phyloP scores from a whole-genome alignment of 1,284 basidiomycete genomes.

The Mycena sp. region DNA sequence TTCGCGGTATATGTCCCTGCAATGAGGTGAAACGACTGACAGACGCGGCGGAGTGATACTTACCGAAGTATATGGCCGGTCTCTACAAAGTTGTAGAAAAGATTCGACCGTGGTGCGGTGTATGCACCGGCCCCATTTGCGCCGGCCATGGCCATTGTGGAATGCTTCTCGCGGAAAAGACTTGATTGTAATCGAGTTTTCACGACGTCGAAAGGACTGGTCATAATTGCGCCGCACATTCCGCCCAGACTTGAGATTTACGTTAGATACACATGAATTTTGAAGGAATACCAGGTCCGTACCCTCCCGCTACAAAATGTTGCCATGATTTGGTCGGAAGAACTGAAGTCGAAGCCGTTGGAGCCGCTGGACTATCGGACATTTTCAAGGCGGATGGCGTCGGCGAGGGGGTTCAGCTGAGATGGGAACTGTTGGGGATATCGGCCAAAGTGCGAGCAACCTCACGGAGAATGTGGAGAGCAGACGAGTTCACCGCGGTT shows the following conservation, averaged over 20 bases:
- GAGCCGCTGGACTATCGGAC: conserved; percentile 18
- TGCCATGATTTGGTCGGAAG: conserved; percentile 85
- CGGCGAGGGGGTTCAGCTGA: too few species aligned
- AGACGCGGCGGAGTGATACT: conserved; percentile 34
- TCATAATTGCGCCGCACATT: conserved; percentile 98
- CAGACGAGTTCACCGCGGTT: too few species aligned
- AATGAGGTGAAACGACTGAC: background rate
- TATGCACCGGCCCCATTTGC: conserved; percentile 50
- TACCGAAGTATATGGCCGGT: conserved; percentile 91
- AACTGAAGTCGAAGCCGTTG: conserved; percentile 45
- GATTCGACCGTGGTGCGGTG: conserved; percentile 50
- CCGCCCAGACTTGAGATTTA: conserved; percentile 79
- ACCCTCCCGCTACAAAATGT: conserved; percentile 90
- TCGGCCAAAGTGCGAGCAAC: too few species aligned
- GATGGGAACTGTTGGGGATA: too few species aligned
- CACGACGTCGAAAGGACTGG: conserved; percentile 97
- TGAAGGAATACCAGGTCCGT: conserved; percentile 43
- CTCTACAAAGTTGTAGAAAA: conserved; percentile 95
- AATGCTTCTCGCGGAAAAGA: conserved; percentile 76
- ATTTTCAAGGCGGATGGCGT: too few species aligned
- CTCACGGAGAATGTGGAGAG: too few species aligned
- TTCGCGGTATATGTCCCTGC: conserved; percentile 87
- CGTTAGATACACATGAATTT: conserved; percentile 4
- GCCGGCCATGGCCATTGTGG: conserved; percentile 43
- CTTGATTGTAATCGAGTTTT: conserved; percentile 97